Evolutionary conservation across 1,139 yeast genomes (phyloP).

Genomic region (Suhomyces guaymorum): DNA sequence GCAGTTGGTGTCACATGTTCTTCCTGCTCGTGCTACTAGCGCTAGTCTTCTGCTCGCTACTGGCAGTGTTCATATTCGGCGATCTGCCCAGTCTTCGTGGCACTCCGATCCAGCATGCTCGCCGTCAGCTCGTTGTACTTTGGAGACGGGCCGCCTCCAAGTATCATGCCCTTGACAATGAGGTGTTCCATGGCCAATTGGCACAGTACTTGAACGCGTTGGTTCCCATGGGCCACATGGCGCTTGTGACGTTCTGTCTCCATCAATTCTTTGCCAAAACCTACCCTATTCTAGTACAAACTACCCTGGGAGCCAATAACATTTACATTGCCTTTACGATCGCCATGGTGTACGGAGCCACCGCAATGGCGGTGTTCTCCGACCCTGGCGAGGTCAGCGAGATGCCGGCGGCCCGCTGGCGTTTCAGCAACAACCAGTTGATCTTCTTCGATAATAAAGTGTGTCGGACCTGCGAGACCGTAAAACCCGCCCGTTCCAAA

Average conservation of each 20-base stretch:
- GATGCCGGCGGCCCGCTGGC: conserved; percentile 4
- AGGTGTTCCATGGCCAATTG: conserved; percentile 20
- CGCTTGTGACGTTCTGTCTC: conserved; percentile 48
- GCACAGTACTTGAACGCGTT: conserved; percentile 32
- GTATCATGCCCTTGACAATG: conserved; percentile 13
- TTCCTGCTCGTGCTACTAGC: conserved; percentile 1
- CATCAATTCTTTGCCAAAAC: conserved; percentile 46
- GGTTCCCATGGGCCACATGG: conserved; percentile 52
- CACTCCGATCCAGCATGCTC: conserved; percentile 30
- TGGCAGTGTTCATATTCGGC: conserved; percentile 45
- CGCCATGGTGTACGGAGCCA: conserved; percentile 34
- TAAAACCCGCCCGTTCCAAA: conserved; percentile 84
- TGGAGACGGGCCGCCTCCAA: conserved; percentile 1
- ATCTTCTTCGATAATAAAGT: conserved; percentile 51
- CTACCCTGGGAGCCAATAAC: conserved; percentile 11
- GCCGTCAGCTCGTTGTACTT: conserved; percentile 13
- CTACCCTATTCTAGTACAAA: conserved; percentile 26
- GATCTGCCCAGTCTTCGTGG: conserved; percentile 51
- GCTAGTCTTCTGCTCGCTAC: conserved; percentile 3
- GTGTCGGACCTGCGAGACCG: conserved; percentile 61
- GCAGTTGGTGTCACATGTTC: not conserved
- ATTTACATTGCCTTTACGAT: conserved; percentile 33
- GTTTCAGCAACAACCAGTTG: conserved; percentile 52
- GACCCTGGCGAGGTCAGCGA: conserved; percentile 55
- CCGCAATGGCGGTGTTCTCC: conserved; percentile 45